Conservation (phyloP, 495 filamentous ascomycete genomes). For the Xylaria nigripes region DNA sequence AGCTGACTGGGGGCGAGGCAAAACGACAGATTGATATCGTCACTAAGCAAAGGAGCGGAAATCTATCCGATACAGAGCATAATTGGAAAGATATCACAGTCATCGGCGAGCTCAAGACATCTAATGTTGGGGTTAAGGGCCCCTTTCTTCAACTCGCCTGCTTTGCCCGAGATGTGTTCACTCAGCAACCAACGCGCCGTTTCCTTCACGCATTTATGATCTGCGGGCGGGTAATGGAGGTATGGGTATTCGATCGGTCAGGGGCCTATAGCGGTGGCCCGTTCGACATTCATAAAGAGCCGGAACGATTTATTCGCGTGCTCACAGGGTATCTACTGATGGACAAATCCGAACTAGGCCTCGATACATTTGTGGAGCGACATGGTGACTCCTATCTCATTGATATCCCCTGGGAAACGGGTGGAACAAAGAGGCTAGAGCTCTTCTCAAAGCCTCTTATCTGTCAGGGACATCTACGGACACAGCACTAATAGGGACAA, state of each 20-base stretch:
- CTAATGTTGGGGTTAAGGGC: not conserved
- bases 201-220: conserved; percentile 28
- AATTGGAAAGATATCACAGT: not conserved
- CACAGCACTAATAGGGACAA: too few relatives aligned
- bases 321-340: conserved; percentile 26
- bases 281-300: conserved; percentile 31
- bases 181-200: conserved; percentile 13
- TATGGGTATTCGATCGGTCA: conserved; percentile 35
- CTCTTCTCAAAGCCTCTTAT: not conserved
- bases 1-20: not conserved
- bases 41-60: not conserved
- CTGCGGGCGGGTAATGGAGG: conserved; percentile 20
- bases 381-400: not conserved
- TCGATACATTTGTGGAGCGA: conserved; percentile 18
- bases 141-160: not conserved
- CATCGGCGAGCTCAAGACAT: not conserved
- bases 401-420: not conserved
- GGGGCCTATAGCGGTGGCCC: conserved; percentile 24
- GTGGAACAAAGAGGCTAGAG: not conserved
- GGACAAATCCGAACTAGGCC: conserved; percentile 19
- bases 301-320: conserved; percentile 12
- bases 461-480: too few relatives aligned
- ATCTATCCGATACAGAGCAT: not conserved
- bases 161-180: conserved; percentile 3
- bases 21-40: not conserved